Base-by-base conservation (phyloP, 371 early-diverging fungal species). In the Mucor irregularis region DNA sequence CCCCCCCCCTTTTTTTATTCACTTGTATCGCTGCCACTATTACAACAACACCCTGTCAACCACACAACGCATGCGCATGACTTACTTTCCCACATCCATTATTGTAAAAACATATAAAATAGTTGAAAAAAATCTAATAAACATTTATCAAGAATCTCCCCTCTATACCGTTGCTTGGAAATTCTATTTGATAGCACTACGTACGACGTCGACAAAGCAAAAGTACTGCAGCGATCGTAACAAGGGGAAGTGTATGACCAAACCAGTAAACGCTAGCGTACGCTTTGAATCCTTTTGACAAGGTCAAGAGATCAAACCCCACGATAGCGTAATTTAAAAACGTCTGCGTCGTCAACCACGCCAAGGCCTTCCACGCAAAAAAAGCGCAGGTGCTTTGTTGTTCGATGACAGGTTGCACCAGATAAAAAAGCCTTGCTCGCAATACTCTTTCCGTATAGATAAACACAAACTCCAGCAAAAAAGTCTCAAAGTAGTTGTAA, bases 391-490 rank as follows among this genome's bases (percentile, higher is more conserved):
- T 29, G 31, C 68, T 64, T 16, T 50, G 56, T n/a, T n/a, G n/a
- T 4, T 55, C 35, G 25, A 53, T 60, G 24, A 56, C 50, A 4
- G 71, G 66, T 11, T 59, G 38, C 2, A 68, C 51, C 0, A 53
- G 4, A 19, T 50, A 50, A n/a, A n/a, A n/a, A 4, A 50, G 28
- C 14, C 22, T 21, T 25, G 37, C 28, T 10, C 50, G 50, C 2
- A 50, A 7, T 2, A 68, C 31, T 8, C 60, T 61, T 16, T 58
- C 56, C 6, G 38, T 53, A 8, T 67, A 50, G 4, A 69, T 56
- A 53, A 76, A 81, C 34, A 81, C 38, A 58, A 84, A 89, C 65
- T 89, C 89, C 44, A 81, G 57, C 14, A 68, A 67, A 43, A 89
- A 89, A 29, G 79, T 75, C 9, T 78, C 37, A 54, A 81, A 83